Conservation (phyloP, 2,329 filamentous ascomycete species). For the Ambrosiella xylebori region DNA sequence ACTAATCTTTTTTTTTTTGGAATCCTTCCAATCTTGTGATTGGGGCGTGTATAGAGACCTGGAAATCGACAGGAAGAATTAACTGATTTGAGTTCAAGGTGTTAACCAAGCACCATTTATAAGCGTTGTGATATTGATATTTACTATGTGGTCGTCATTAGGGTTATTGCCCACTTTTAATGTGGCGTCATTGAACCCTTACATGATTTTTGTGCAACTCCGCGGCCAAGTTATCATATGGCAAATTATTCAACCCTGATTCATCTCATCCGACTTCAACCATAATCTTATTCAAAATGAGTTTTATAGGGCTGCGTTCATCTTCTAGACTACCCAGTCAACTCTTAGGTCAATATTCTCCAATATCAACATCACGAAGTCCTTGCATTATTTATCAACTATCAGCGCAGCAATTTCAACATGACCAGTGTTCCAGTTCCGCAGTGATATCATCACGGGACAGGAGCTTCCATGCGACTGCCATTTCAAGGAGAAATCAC, state of each 20-base stretch:
- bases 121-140: no score
- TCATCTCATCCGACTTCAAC: background rate
- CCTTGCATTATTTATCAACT: background rate
- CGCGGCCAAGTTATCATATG: background rate
- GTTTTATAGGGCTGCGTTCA: background rate
- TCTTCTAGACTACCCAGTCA: background rate
- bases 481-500: slow-evolving; percentile 51
- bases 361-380: background rate
- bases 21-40: no score
- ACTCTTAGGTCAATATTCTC: background rate
- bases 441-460: no score
- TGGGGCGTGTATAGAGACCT: no score
- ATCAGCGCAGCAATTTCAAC: background rate
- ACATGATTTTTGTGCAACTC: background rate
- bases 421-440: no score
- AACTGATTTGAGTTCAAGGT: no score
- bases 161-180: no score
- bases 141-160: no score
- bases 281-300: background rate
- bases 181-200: background rate
- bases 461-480: slow-evolving; percentile 47
- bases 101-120: no score
- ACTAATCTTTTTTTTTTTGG: no score
- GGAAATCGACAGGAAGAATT: no score
- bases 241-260: background rate